A percentile compares a stretch with the other conserved stretches of the same genome.
These are phyloP conservation scores for Lunularia cruciata DNA, from an alignment of 225 moss, liverwort and hornwort genomes.

Conservation along the genomic window DNA sequence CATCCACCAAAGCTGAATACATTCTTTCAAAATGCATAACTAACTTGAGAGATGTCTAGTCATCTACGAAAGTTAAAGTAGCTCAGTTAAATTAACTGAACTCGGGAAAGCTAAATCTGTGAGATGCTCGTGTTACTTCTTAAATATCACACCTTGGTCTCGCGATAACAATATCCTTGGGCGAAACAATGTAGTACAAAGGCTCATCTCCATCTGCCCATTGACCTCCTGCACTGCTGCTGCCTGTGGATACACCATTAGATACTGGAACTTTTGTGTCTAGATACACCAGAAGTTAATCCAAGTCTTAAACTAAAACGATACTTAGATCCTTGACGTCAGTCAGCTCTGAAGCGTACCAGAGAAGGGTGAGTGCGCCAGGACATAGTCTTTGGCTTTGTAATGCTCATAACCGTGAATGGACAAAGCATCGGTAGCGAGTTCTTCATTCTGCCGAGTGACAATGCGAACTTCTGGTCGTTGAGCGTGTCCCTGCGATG, in stretches of 20 bases:
- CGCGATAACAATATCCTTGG: constrained; percentile 94
- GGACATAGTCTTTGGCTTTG: constrained; percentile 91
- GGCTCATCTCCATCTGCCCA: constrained; percentile 91
- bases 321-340: too few species aligned
- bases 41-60: too few species aligned
- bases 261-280: background rate
- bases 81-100: too few species aligned
- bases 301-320: too few species aligned
- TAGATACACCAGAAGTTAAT: too few species aligned
- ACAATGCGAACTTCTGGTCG: constrained; percentile 96
- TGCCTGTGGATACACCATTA: constrained; percentile 47
- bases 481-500: constrained; percentile 73
- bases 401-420: constrained; percentile 97
- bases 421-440: constrained; percentile 88
- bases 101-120: too few species aligned
- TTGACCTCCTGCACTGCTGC: constrained; percentile 72
- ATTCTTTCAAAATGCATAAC: too few species aligned
- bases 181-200: constrained; percentile 88
- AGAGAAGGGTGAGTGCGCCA: constrained; percentile 83
- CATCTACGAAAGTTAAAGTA: too few species aligned
- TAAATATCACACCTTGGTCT: constrained; percentile 97
- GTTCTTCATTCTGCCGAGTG: constrained; percentile 86
- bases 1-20: too few species aligned
- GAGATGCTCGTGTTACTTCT: too few species aligned
- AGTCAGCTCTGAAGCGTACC: constrained; percentile 46